Evolutionary conservation across 1,284 basidiomycete species (phyloP), one percentile per base, ranked within the genome.

Genomic region (Trametes versicolor): DNA sequence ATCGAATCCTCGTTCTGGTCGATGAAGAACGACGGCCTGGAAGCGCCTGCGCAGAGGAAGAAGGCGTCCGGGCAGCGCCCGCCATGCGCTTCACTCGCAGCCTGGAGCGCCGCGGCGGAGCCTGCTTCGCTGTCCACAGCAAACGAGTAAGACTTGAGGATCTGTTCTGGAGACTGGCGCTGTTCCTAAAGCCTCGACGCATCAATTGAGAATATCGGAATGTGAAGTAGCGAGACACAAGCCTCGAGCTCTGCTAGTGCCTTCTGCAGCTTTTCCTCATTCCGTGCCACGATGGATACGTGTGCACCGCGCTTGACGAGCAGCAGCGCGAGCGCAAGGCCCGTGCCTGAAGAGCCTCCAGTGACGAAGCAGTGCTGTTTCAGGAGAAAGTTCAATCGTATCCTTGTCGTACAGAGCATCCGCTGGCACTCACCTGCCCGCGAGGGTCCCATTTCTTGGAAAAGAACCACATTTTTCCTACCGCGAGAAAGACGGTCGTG

Each of bases 261-360:
- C n/a, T 76, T 78, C 53, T 84, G 77, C 27, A 95, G 80, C 67
- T 87, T 89, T 47, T 79, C 77, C 65, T 87, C 79, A 69, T 90
- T 85, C 39, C 94, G 82, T 34, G 94, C 93, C 36, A 95, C 90
- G 66, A 96, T 92, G 3, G 91, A 92, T 3, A 97, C 90, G 74
- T 94, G 82, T 1, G 94, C 93, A 1, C 95, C 94, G 56, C 83
- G 82, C 68, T 82, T 77, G n/a, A 89, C 86, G 12, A 96, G 83
- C 39, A 90, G 80, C 48, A 85, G 81, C 0, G 94, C 92, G 0
- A 96, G 80, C 0, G 88, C 83, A 17, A 94, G 83, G 12, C 95
- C 95, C 1, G 96, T 84, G 0, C 95, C 95, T 19, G 89, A 83
- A 7, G 90, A 92, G 1, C 93, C 95, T 10, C 41, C 95, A 17